A percentile compares a stretch with the other conserved stretches of the same genome.
Conservation (phyloP, 805 yeast species). For the Wickerhamomyces strasburgensis region DNA sequence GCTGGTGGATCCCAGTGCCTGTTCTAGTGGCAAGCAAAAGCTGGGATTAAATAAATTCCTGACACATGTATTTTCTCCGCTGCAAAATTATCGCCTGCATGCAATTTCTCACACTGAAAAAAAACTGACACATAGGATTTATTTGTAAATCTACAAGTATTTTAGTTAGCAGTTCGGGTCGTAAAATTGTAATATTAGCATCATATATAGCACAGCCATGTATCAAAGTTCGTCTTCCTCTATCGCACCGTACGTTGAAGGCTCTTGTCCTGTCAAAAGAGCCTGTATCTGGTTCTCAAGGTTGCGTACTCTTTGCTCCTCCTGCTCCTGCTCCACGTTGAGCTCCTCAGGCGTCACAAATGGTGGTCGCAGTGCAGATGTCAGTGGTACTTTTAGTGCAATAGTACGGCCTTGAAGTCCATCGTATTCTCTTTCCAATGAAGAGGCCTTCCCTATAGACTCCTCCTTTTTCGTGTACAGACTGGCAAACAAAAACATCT, state of each 20-base stretch:
- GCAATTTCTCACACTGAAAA: too few relatives aligned
- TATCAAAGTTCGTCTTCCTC: background rate
- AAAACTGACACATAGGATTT: too few relatives aligned
- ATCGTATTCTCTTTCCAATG: slow-evolving; percentile 16
- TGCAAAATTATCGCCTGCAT: too few relatives aligned
- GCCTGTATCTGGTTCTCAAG: background rate
- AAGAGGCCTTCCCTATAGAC: background rate
- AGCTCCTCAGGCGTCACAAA: slow-evolving; percentile 12
- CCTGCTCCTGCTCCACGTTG: slow-evolving; percentile 13
- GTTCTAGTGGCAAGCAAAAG: too few relatives aligned
- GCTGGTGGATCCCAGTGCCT: background rate
- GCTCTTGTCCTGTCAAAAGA: background rate
- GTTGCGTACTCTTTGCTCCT: slow-evolving; percentile 1
- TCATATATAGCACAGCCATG: background rate
- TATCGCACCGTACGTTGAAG: background rate
- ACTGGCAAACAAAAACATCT: slow-evolving; percentile 14
- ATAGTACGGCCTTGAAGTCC: slow-evolving; percentile 21
- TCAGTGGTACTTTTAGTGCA: slow-evolving; percentile 11
- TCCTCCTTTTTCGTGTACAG: slow-evolving; percentile 8
- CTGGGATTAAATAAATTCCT: too few relatives aligned
- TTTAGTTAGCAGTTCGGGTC: background rate
- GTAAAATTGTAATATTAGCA: background rate
- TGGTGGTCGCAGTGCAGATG: slow-evolving; percentile 11
- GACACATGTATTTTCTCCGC: too few relatives aligned
- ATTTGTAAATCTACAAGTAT: too few relatives aligned